Evolutionary conservation across 2,329 filamentous ascomycete species (phyloP).

Genomic region (Cryphonectria radicalis): DNA sequence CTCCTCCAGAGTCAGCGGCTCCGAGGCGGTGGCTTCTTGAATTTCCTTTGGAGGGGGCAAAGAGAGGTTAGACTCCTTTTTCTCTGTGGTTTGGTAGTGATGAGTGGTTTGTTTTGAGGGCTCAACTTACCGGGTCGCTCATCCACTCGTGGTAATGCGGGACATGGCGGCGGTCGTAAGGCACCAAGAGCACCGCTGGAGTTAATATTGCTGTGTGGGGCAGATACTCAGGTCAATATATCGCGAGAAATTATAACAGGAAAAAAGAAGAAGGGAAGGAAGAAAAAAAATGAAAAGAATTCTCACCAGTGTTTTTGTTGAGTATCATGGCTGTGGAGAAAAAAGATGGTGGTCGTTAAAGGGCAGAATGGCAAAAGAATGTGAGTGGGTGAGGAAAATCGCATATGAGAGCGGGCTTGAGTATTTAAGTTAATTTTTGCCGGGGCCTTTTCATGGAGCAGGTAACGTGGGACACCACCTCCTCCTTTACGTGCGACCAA

Average conservation of each 20-base stretch:
- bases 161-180: constrained; percentile 83
- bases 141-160: constrained; percentile 88
- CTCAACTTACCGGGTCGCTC: constrained; percentile 69
- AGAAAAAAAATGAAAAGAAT: neutral
- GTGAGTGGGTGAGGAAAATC: constrained; percentile 5
- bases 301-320: constrained; percentile 50
- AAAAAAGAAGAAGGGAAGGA: neutral
- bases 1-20: constrained; percentile 76
- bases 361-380: neutral
- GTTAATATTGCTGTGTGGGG: constrained; percentile 65
- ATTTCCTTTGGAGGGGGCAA: constrained; percentile 59
- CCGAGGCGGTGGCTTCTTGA: constrained; percentile 83
- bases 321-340: constrained; percentile 44
- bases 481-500: neutral
- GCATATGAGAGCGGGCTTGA: neutral
- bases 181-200: constrained; percentile 72
- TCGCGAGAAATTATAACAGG: too few relatives aligned
- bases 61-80: neutral
- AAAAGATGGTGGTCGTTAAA: neutral
- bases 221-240: neutral
- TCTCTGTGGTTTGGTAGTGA: neutral
- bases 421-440: neutral
- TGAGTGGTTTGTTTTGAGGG: neutral
- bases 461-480: neutral
- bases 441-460: neutral